Percentiles rank a stretch among this genome's conserved stretches.
Conservation (phyloP, 2,329 filamentous ascomycete genomes). For the Fusarium pseudoanthophilum region DNA sequence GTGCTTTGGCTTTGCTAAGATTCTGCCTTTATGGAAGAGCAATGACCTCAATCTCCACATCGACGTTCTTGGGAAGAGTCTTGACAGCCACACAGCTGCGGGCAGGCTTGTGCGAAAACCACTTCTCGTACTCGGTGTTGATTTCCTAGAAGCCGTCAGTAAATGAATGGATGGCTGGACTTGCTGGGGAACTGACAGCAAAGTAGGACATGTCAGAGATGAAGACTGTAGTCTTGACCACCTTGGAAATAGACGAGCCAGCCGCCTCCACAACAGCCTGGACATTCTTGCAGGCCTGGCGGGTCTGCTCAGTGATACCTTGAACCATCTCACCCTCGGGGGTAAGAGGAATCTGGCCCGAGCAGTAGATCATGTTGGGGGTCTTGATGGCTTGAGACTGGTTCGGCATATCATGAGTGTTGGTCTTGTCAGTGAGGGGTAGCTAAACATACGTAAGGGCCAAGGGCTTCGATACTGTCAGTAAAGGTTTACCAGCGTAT, state of each 20-base stretch:
- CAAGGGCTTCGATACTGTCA: conserved; percentile 59
- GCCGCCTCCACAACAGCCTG: conserved; percentile 84
- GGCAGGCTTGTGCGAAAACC: conserved; percentile 86
- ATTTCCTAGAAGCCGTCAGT: conserved; percentile 64
- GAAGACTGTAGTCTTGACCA: conserved; percentile 95
- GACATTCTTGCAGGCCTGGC: conserved; percentile 78
- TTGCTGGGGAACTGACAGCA: conserved; percentile 56
- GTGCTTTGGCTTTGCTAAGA: not conserved
- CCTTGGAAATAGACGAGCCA: conserved; percentile 78
- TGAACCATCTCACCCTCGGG: conserved; percentile 65
- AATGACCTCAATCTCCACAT: conserved; percentile 91
- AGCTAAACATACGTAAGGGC: conserved; percentile 67
- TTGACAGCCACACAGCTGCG: conserved; percentile 91
- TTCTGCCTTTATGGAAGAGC: conserved; percentile 66
- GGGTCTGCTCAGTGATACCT: conserved; percentile 73
- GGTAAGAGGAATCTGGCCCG: conserved; percentile 77
- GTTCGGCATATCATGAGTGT: conserved; percentile 26
- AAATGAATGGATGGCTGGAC: not conserved
- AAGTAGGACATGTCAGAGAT: conserved; percentile 92
- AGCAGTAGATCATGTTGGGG: conserved; percentile 72
- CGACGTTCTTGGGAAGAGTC: conserved; percentile 84
- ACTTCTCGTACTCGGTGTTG: conserved; percentile 87
- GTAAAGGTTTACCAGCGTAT: not conserved
- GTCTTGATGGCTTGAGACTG: conserved; percentile 76
- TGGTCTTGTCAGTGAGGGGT: conserved; percentile 19